phyloP scores from a whole-genome alignment of 306 rosid genomes.

The Begonia loranthoides region DNA sequence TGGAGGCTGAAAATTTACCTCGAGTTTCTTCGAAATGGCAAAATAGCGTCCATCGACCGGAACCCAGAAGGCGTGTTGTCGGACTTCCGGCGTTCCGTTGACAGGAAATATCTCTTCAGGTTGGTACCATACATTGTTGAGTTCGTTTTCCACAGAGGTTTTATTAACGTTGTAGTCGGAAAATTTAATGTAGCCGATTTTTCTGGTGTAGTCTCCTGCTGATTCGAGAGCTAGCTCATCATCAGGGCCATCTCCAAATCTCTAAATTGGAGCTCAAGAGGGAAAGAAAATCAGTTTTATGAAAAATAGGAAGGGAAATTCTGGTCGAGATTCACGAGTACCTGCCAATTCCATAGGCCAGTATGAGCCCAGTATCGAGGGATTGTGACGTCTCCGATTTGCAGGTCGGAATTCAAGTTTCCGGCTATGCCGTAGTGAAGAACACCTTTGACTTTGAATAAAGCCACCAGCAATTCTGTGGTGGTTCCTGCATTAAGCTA shows the following conservation, averaged over 20 bases:
- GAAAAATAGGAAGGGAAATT: background rate
- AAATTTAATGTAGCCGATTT: slow-evolving; percentile 33
- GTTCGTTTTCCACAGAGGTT: slow-evolving; percentile 18
- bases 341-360: slow-evolving; percentile 89
- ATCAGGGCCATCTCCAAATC: slow-evolving; percentile 40
- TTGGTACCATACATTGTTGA: slow-evolving; percentile 64
- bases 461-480: slow-evolving; percentile 42
- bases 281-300: background rate
- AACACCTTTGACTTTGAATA: slow-evolving; percentile 47
- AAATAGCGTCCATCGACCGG: slow-evolving; percentile 36
- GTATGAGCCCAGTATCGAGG: slow-evolving; percentile 72
- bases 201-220: slow-evolving; percentile 43
- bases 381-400: slow-evolving; percentile 63
- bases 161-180: slow-evolving; percentile 24
- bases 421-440: slow-evolving; percentile 72
- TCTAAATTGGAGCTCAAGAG: slow-evolving; percentile 8
- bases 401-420: slow-evolving; percentile 52
- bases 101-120: slow-evolving; percentile 60
- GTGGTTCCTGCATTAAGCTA: slow-evolving; percentile 65
- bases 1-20: slow-evolving; percentile 19
- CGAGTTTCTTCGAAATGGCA: slow-evolving; percentile 26
- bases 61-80: slow-evolving; percentile 54
- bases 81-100: slow-evolving; percentile 41
- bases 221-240: slow-evolving; percentile 38
- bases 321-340: slow-evolving; percentile 2